Conservation (phyloP, 176 grass and related monocot genomes). For the Thinopyrum elongatum region DNA sequence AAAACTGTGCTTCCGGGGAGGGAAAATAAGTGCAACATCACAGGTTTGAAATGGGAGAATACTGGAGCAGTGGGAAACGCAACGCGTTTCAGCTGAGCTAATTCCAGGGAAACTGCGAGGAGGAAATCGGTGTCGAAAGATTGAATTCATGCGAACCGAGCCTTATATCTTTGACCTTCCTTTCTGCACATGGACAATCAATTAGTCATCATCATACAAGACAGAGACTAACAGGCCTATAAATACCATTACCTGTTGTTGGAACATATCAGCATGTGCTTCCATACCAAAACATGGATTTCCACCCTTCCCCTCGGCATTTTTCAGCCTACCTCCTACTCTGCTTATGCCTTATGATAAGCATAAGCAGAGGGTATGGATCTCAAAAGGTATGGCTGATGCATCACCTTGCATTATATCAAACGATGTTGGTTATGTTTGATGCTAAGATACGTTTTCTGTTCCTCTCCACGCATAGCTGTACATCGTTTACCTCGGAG, state of each 20-base stretch:
- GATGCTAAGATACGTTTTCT: not conserved
- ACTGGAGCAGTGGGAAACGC: not conserved
- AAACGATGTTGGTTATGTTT: not conserved
- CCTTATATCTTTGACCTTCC: constrained; percentile 30
- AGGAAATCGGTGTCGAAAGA: constrained; percentile 2
- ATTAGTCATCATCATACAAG: not conserved
- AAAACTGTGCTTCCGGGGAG: not conserved
- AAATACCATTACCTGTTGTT: constrained; percentile 12
- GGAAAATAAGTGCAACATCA: not conserved
- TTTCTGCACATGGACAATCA: not conserved
- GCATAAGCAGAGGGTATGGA: constrained; percentile 5
- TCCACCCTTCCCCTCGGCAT: not conserved
- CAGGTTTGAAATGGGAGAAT: not conserved
- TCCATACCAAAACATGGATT: constrained; percentile 15
- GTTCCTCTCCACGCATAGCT: constrained; percentile 11
- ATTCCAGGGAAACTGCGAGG: not conserved
- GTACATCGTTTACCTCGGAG: constrained; percentile 31
- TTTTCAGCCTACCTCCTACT: not conserved
- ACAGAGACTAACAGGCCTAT: constrained; percentile 4
- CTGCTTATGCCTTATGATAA: constrained; percentile 11
- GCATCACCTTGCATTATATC: not conserved
- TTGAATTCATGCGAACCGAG: not conserved
- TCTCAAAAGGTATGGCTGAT: constrained; percentile 13
- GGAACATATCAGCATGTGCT: not conserved
- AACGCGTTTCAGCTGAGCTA: not conserved